Evolutionary conservation across 1,284 basidiomycete species (phyloP).

Genomic region (Fomes fomentarius): DNA sequence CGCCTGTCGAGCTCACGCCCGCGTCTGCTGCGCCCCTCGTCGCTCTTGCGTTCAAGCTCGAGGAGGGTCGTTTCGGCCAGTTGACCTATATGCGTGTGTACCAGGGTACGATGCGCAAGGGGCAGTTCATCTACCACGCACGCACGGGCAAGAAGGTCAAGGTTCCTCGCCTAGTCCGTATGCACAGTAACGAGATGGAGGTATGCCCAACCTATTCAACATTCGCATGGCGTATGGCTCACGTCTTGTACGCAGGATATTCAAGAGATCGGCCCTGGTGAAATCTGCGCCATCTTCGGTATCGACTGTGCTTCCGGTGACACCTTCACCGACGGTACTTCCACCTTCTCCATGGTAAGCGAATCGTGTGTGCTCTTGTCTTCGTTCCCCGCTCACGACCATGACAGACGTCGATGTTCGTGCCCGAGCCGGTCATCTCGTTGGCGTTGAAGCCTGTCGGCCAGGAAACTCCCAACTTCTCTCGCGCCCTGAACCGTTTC

Average conservation of each 20-base stretch:
- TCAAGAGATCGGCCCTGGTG: conserved; percentile 93
- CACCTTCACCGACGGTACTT: conserved; percentile 94
- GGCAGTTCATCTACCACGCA: conserved; percentile 89
- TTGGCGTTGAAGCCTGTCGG: conserved; percentile 92
- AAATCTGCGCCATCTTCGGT: conserved; percentile 99
- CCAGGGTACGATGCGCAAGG: conserved; percentile 90
- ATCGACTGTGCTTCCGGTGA: conserved; percentile 99
- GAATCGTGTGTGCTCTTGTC: background rate
- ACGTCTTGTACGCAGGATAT: conserved; percentile 67
- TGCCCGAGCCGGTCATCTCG: conserved; percentile 98
- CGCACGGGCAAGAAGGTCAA: conserved; percentile 98
- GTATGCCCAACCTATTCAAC: conserved; percentile 38
- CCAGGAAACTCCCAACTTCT: conserved; percentile 94
- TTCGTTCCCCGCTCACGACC: too few relatives aligned
- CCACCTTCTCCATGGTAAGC: conserved; percentile 86
- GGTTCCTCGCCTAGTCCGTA: conserved; percentile 94
- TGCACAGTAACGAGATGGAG: conserved; percentile 99
- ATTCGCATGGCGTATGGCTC: background rate
- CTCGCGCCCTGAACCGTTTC: conserved; percentile 96
- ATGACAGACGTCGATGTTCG: conserved; percentile 97
- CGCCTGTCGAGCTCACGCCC: conserved; percentile 77
- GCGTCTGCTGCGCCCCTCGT: conserved; percentile 89
- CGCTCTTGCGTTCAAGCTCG: conserved; percentile 97
- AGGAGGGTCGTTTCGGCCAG: conserved; percentile 97
- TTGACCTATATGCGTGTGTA: conserved; percentile 99